These are phyloP conservation scores for Gynandropsis gynandra DNA, from an alignment of 345 rosid genomes.

Conservation along the genomic window DNA sequence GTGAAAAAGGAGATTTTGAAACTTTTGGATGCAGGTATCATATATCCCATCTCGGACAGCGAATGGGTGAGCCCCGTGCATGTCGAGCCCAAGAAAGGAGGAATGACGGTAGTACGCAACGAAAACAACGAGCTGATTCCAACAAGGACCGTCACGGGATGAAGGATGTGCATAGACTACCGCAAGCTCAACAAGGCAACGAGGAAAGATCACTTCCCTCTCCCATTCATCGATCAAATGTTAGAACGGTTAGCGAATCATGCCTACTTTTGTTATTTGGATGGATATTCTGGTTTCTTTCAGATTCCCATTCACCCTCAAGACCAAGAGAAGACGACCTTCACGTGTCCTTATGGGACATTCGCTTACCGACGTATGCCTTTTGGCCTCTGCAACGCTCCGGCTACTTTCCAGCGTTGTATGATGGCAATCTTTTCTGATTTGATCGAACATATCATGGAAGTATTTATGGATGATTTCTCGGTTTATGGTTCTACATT, in stretches of 20 bases:
- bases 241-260: background rate
- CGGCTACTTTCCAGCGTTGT: background rate
- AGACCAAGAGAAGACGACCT: background rate
- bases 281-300: background rate
- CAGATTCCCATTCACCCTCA: background rate
- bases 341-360: background rate
- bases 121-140: background rate
- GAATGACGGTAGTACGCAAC: no score
- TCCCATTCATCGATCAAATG: background rate
- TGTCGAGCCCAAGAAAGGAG: no score
- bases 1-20: no score
- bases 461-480: background rate
- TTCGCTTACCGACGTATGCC: background rate
- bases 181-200: background rate
- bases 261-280: background rate
- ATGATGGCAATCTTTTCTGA: background rate
- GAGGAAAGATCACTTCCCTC: background rate
- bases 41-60: no score
- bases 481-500: background rate
- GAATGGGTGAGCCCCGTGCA: no score
- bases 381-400: background rate
- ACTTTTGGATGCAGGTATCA: no score
- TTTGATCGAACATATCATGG: background rate
- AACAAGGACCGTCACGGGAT: background rate
- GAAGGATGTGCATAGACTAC: background rate